Evolutionary conservation across 306 rosid genomes (phyloP).

Genomic region (Carpinus fangiana): DNA sequence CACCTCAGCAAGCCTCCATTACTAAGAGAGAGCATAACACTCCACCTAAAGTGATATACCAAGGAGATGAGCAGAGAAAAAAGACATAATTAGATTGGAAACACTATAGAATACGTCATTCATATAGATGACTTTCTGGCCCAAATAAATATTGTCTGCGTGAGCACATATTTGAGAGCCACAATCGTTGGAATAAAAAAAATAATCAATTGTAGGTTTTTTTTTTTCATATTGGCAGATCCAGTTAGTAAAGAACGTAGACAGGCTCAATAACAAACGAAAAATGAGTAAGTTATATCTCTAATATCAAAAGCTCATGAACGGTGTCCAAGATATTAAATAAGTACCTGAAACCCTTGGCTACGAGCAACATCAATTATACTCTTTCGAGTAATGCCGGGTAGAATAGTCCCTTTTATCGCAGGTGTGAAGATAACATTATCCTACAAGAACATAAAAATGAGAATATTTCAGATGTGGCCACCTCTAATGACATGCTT

Average conservation of each 20-base stretch:
- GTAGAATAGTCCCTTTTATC: conserved; percentile 91
- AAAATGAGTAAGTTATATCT: conserved; percentile 11
- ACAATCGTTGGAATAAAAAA: background rate
- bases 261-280: background rate
- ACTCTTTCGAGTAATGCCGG: conserved; percentile 96
- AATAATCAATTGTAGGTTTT: no score
- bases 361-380: conserved; percentile 89
- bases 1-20: background rate
- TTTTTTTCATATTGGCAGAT: background rate
- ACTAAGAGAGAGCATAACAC: background rate
- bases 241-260: conserved; percentile 7
- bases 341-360: conserved; percentile 83
- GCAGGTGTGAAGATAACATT: conserved; percentile 78
- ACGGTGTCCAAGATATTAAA: conserved; percentile 21
- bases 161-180: background rate
- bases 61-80: background rate
- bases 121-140: no score
- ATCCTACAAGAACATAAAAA: conserved; percentile 49
- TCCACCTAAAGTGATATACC: background rate
- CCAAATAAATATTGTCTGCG: no score
- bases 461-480: conserved; percentile 3
- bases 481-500: conserved; percentile 16
- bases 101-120: no score
- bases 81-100: no score
- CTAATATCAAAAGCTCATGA: conserved; percentile 18